Percentiles rank a stretch among this genome's conserved stretches.
These are phyloP conservation scores for Cordia subcordata DNA, from an alignment of 257 asterid species.

Conservation along the genomic window DNA sequence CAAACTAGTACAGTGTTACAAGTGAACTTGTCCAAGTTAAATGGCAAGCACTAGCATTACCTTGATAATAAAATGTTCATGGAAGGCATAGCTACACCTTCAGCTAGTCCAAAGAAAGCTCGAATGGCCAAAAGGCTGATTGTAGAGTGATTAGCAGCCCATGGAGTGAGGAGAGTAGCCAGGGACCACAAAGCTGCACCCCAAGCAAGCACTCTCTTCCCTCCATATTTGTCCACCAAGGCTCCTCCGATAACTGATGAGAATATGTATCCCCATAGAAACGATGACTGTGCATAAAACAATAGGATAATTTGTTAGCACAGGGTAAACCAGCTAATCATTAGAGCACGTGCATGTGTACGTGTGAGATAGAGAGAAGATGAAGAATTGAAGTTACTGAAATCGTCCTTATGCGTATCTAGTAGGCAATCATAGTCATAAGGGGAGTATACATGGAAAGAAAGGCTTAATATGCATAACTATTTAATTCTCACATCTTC, in stretches of 20 bases:
- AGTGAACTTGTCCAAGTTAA: neutral
- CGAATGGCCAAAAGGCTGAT: conserved; percentile 74
- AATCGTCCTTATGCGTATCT: too few species aligned
- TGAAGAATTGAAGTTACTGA: too few species aligned
- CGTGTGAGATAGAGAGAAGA: neutral
- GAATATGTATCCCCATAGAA: conserved; percentile 96
- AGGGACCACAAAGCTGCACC: conserved; percentile 94
- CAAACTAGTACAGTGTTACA: neutral
- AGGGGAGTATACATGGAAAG: too few species aligned
- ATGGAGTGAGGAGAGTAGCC: conserved; percentile 90
- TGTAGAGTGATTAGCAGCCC: conserved; percentile 95
- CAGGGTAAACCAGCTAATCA: neutral
- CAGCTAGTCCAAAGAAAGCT: conserved; percentile 90
- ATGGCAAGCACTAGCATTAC: conserved; percentile 22
- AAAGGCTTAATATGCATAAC: too few species aligned
- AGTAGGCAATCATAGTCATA: too few species aligned
- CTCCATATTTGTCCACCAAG: conserved; percentile 85
- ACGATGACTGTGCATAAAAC: conserved; percentile 66
- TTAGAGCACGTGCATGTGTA: neutral
- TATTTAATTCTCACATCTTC: too few species aligned
- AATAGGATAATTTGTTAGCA: conserved; percentile 16
- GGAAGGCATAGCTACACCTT: conserved; percentile 93
- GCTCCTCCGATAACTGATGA: conserved; percentile 94
- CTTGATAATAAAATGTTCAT: conserved; percentile 87
- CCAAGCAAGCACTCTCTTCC: conserved; percentile 80